A percentile compares a stretch with the other conserved stretches of the same genome.
phyloP scores from a whole-genome alignment of 495 filamentous ascomycete species.

The Niebla homalea region DNA sequence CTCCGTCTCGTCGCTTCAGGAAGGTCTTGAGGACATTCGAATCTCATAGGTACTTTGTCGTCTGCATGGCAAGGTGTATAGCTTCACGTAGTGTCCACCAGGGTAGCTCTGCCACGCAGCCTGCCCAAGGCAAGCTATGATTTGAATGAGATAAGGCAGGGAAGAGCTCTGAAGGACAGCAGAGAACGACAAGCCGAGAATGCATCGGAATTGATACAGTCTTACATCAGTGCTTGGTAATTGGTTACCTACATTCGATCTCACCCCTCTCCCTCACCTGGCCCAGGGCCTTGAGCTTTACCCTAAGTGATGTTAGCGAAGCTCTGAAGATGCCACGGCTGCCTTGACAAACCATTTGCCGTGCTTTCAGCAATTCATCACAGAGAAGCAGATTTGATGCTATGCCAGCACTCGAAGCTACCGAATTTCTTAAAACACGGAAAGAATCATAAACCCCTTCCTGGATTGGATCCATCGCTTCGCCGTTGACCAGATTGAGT shows the following conservation, averaged over 20 bases:
- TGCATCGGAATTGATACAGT: too few species aligned
- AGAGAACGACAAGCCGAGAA: too few species aligned
- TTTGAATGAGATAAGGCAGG: too few species aligned
- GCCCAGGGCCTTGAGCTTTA: constrained; percentile 17
- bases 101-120: too few species aligned
- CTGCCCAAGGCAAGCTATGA: too few species aligned
- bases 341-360: constrained; percentile 60
- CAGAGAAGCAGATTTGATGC: constrained; percentile 90
- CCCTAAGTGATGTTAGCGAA: constrained; percentile 10
- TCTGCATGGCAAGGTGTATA: too few species aligned
- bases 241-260: not conserved
- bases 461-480: constrained; percentile 91
- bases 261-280: constrained; percentile 17
- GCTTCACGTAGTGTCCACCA: too few species aligned
- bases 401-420: constrained; percentile 89
- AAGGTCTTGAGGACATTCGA: too few species aligned
- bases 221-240: too few species aligned
- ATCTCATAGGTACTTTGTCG: too few species aligned
- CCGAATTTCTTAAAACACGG: constrained; percentile 81
- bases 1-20: too few species aligned
- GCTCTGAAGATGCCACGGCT: not conserved
- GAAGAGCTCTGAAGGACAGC: too few species aligned
- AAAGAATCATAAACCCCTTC: constrained; percentile 93
- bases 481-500: constrained; percentile 69
- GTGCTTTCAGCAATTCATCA: constrained; percentile 92